Base-by-base conservation (phyloP, 805 yeast species). In the Pichia thaimueangensis region DNA sequence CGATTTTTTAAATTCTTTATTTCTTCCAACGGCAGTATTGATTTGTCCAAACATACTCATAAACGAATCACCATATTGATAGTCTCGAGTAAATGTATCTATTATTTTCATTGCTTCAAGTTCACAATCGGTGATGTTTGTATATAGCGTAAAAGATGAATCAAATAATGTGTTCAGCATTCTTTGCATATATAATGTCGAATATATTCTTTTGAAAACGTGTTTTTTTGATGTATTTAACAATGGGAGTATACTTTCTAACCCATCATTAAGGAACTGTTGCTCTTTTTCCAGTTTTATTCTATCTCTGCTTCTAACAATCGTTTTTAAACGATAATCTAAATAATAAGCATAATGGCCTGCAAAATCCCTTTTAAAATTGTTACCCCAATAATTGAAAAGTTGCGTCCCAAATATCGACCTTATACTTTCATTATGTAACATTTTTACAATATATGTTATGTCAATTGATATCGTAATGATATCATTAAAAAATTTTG, bases 111-210 rank as follows among this genome's bases (percentile, higher is more conserved):
- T 12, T 13, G 35, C 17, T 31, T 41, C 45, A 19, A 17, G n/a
- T 22, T 41, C 45, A 36, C 45, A 36, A 19, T 41, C 45, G 13
- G 17, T n/a, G 10, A 40, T 40, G 20, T 40, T 40, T 5, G 38
- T 40, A 25, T 13, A 34, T 19, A 29, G n/a, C 6, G 43, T 27
- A 27, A 33, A 40, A 34, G 32, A 16, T 7, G 23, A 25, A n/a
- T 21, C n/a, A n/a, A 11, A 40, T 15, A 40, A 16, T 4, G 34
- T 12, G 16, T 30, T 29, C 7, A 40, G n/a, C 38, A 40, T 40
- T 10, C 43, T 19, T 11, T 40, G 37, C 5, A 40, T 6, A 21
- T n/a, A 40, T 15, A 24, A 21, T 6, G 16, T 13, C 13, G 7
- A 5, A 36, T 41, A 41, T 8, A 23, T 32, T 25, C 27, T 36